Evolutionary conservation across 1,284 basidiomycete species (phyloP).

Genomic region (Boletus hoseneyae): DNA sequence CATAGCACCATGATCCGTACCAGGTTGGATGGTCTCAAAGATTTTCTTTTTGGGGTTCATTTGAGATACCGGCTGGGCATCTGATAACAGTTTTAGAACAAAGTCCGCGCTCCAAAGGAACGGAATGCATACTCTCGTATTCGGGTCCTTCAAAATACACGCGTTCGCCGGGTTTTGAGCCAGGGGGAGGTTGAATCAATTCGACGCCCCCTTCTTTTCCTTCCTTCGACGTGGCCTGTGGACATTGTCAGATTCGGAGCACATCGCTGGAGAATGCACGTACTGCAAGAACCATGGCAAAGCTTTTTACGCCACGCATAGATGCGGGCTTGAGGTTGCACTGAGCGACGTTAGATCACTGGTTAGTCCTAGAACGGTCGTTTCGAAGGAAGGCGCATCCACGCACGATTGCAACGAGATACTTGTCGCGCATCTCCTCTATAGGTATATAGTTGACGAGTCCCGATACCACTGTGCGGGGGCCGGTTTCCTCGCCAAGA

Average conservation of each 20-base stretch:
- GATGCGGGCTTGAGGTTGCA: slow-evolving; percentile 94
- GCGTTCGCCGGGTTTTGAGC: slow-evolving; percentile 84
- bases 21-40: slow-evolving; percentile 91
- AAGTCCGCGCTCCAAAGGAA: not conserved
- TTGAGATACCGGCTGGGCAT: slow-evolving; percentile 69
- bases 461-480: slow-evolving; percentile 91
- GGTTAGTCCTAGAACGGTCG: not conserved
- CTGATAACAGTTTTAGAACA: slow-evolving; percentile 37
- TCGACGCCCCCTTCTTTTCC: slow-evolving; percentile 92
- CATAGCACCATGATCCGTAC: slow-evolving; percentile 34
- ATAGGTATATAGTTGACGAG: slow-evolving; percentile 94
- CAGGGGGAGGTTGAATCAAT: slow-evolving; percentile 83
- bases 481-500: slow-evolving; percentile 89
- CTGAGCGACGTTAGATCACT: slow-evolving; percentile 34
- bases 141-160: slow-evolving; percentile 91
- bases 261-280: slow-evolving; percentile 24
- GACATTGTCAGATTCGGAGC: slow-evolving; percentile 1
- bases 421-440: slow-evolving; percentile 85
- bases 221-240: slow-evolving; percentile 80
- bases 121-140: slow-evolving; percentile 58
- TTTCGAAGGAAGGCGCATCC: not conserved
- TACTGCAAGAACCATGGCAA: slow-evolving; percentile 94
- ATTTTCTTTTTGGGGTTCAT: slow-evolving; percentile 98
- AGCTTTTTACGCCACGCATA: slow-evolving; percentile 96
- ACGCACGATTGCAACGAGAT: slow-evolving; percentile 82